Percentiles rank a stretch among this genome's conserved stretches.
Evolutionary conservation across 768 basidiomycete genomes (phyloP).

Genomic region (Boletus insuetus): DNA sequence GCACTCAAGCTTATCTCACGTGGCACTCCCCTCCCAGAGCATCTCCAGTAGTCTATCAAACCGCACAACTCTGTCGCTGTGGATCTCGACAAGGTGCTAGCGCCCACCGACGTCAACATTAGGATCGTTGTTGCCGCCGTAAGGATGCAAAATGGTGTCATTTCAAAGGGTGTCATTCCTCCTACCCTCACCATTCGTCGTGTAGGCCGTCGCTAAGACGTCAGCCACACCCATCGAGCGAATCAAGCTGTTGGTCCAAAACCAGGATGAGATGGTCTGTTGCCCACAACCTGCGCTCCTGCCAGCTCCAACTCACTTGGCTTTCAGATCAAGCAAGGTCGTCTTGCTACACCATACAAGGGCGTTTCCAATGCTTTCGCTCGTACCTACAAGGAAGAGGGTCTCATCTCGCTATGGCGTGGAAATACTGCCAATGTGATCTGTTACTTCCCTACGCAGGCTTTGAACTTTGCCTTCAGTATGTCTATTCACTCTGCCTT

Average conservation of each 20-base stretch:
- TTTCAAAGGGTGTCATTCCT: constrained; percentile 32
- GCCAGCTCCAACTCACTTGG: constrained; percentile 2
- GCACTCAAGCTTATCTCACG: constrained; percentile 73
- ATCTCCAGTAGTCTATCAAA: constrained; percentile 67
- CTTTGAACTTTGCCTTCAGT: constrained; percentile 99
- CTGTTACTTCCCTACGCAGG: constrained; percentile 99
- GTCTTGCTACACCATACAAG: constrained; percentile 95
- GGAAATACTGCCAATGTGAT: constrained; percentile 99
- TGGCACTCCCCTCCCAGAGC: constrained; percentile 64
- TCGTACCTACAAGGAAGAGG: constrained; percentile 94
- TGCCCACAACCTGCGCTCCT: not conserved
- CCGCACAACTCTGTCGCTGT: constrained; percentile 57
- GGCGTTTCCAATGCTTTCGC: constrained; percentile 89
- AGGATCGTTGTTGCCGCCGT: constrained; percentile 73
- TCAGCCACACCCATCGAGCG: constrained; percentile 99
- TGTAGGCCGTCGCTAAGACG: constrained; percentile 96
- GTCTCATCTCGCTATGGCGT: constrained; percentile 93
- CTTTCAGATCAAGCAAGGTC: constrained; percentile 95
- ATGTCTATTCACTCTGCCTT: constrained; percentile 33
- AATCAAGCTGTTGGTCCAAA: constrained; percentile 97
- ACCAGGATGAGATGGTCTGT: constrained; percentile 99
- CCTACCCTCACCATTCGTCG: constrained; percentile 21
- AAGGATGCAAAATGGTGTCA: constrained; percentile 60
- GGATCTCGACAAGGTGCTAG: constrained; percentile 64
- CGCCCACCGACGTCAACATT: constrained; percentile 55